Evolutionary conservation across 2,329 filamentous ascomycete species (phyloP).

Genomic region (Graphiopsis chlorocephala): DNA sequence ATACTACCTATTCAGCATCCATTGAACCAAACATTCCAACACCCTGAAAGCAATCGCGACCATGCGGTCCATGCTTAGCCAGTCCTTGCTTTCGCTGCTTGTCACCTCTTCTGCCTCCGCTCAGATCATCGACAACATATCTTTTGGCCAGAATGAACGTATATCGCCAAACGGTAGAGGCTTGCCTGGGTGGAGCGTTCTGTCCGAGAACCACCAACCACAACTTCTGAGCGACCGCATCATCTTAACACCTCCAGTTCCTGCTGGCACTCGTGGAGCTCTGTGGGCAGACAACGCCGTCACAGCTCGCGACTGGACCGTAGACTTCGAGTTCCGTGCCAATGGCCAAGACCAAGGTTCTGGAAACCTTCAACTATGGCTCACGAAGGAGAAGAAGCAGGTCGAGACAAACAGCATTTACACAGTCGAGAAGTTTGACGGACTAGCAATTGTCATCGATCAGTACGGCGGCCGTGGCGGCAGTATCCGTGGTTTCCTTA

Average conservation of each 20-base stretch:
- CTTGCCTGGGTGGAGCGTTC: constrained; percentile 56
- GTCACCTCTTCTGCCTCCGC: constrained; percentile 25
- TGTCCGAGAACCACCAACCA: constrained; percentile 55
- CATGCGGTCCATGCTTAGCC: constrained; percentile 12
- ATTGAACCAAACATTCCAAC: neutral
- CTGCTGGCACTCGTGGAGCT: constrained; percentile 79
- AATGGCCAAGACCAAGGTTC: constrained; percentile 80
- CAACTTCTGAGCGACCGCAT: constrained; percentile 80
- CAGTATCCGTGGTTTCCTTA: constrained; percentile 86
- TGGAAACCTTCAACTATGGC: constrained; percentile 94
- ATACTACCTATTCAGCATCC: neutral
- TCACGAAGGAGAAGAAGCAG: constrained; percentile 63
- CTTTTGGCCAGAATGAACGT: constrained; percentile 70
- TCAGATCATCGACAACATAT: constrained; percentile 45
- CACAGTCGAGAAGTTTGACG: constrained; percentile 80
- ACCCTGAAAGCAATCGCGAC: neutral
- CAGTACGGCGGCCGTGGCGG: constrained; percentile 75
- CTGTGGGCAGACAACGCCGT: constrained; percentile 71
- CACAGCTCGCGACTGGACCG: constrained; percentile 62
- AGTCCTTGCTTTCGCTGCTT: constrained; percentile 26
- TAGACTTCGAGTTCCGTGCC: constrained; percentile 82
- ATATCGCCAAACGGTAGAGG: constrained; percentile 61
- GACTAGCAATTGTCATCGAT: constrained; percentile 83
- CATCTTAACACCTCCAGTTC: constrained; percentile 83
- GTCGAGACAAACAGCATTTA: constrained; percentile 78